Base-by-base conservation (phyloP, 495 filamentous ascomycete species). In the Parachaetomium inaequale region DNA sequence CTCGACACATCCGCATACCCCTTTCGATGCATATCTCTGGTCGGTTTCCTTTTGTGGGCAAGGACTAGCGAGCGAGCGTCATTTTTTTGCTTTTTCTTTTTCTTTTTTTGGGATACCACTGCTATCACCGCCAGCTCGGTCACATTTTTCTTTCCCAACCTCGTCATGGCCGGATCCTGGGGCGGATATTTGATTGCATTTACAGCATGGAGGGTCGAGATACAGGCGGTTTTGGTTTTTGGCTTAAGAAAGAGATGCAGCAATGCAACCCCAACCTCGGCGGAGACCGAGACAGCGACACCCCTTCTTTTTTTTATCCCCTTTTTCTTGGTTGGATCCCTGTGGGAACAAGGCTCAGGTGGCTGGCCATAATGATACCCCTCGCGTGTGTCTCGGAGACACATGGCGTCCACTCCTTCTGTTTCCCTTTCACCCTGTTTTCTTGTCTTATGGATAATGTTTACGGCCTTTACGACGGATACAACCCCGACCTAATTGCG, bases 161-260 rank as follows among this genome's bases (percentile, higher is more conserved):
- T 75, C 73, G 74, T 73, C 68, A 77, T 75, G 76, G 73, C 77
- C 74, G 75, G 75, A 68, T 75, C 76, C 70, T 69, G 69, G 76
- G 74, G 75, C 72, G 72, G 75, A 72, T 62, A 65, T 73, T 72
- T 76, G 70, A 70, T 76, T 76, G 78, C 78, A 81, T 81, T 79
- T 81, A 73, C 75, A 73, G 73, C 68, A 72, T 63, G 72, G 70
- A 70, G 59, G 69, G 67, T 70, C 63, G 64, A 71, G 59, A 76
- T 78, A 76, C 72, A 71, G 75, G 74, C 67, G 68, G 68, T 60
- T 68, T 71, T 75, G 66, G 68, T 66, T 64, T 67, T 67, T 72
- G 19, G 36, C 66, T 70, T 66, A 55, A 70, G 76, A 74, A 79
- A 69, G 74, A 78, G 65, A 78, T 70, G 78, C 78, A 81, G 78